These are phyloP conservation scores for Paraphaeosphaeria minitans DNA, from an alignment of 2,329 filamentous ascomycete species.

Conservation along the genomic window DNA sequence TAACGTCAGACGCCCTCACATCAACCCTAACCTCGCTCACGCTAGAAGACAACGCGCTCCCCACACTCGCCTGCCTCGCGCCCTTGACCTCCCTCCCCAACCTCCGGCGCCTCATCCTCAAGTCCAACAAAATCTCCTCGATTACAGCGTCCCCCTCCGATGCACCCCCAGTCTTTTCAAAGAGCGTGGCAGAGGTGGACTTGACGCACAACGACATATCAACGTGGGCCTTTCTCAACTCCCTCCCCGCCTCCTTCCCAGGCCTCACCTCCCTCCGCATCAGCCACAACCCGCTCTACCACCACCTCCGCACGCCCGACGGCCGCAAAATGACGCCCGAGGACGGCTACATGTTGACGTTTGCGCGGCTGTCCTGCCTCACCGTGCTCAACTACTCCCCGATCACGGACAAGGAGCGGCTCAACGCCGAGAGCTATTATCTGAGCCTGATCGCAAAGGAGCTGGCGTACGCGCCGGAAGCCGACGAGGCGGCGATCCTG, in stretches of 20 bases:
- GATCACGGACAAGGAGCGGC: conserved; percentile 74
- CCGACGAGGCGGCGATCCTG: conserved; percentile 61
- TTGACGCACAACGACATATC: conserved; percentile 53
- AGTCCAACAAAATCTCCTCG: conserved; percentile 72
- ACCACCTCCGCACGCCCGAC: conserved; percentile 54
- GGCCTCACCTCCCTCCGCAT: conserved; percentile 76
- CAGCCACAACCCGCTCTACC: conserved; percentile 84
- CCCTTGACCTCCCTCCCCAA: conserved; percentile 64
- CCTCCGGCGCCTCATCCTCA: conserved; percentile 63
- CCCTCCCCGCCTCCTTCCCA: conserved; percentile 71
- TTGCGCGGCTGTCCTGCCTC: conserved; percentile 74
- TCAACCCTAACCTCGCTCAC: conserved; percentile 66
- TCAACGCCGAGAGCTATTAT: conserved; percentile 93
- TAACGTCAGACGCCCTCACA: conserved; percentile 48
- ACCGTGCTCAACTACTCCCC: conserved; percentile 71
- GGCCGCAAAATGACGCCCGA: conserved; percentile 62
- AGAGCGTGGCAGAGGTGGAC: conserved; percentile 49
- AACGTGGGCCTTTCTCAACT: conserved; percentile 76
- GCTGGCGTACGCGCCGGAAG: conserved; percentile 64
- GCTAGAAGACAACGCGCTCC: conserved; percentile 75
- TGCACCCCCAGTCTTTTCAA: conserved; percentile 30
- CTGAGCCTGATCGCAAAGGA: conserved; percentile 81
- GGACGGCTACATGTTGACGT: conserved; percentile 86
- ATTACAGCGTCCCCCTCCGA: conserved; percentile 30
- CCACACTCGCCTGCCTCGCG: conserved; percentile 61